Conservation (phyloP, 805 yeast species). For the Vanderwaltozyma tropicalis region DNA sequence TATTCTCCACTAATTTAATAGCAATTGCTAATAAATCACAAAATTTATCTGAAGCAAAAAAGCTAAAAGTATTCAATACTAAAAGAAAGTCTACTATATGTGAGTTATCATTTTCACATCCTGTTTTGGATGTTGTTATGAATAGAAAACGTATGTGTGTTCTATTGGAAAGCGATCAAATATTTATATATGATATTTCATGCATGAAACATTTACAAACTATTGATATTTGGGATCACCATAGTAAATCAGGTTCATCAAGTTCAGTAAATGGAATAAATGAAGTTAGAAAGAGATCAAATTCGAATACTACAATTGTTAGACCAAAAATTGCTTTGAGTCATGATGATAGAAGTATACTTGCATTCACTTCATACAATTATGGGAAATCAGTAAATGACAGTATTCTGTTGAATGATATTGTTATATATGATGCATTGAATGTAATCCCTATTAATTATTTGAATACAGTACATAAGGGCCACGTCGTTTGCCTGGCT, state of each 20-base stretch:
- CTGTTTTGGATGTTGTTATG: constrained; percentile 60
- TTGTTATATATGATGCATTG: constrained; percentile 69
- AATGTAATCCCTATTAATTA: constrained; percentile 61
- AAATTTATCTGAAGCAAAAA: constrained; percentile 48
- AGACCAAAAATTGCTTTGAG: constrained; percentile 21
- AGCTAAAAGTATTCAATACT: constrained; percentile 57
- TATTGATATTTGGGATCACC: constrained; percentile 35
- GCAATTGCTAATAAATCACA: constrained; percentile 73
- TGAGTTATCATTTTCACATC: constrained; percentile 76
- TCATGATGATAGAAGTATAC: constrained; percentile 24
- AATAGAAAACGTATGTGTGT: constrained; percentile 78
- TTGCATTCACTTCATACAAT: constrained; percentile 23
- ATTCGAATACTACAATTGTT: too few relatives aligned
- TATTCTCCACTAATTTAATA: constrained; percentile 76
- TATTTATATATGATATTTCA: constrained; percentile 80
- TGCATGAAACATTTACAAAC: constrained; percentile 76
- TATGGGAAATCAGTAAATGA: constrained; percentile 23
- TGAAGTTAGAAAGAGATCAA: neutral
- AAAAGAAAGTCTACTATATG: constrained; percentile 67
- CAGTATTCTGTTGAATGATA: constrained; percentile 23
- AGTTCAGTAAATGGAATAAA: neutral
- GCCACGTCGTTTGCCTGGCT: constrained; percentile 27
- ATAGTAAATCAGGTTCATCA: constrained; percentile 1
- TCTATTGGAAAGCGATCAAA: constrained; percentile 59
- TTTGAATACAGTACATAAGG: constrained; percentile 23